Conservation (phyloP, 345 rosid genomes). For the Boechera divaricarpa region DNA sequence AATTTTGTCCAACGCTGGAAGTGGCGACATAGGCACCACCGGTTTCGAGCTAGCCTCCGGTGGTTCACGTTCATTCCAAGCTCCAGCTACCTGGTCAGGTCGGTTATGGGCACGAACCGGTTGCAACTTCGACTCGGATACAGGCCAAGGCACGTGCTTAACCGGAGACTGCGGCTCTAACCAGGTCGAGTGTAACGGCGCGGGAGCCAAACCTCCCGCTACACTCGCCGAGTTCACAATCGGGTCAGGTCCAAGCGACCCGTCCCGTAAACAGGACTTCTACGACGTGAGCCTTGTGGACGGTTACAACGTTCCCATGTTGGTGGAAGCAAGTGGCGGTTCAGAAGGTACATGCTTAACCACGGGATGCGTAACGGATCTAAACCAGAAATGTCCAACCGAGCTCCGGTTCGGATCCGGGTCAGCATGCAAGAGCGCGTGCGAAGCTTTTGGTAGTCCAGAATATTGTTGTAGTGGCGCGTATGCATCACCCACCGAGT, state of each 20-base stretch:
- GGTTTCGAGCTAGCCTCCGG: conserved; percentile 63
- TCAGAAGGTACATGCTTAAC: conserved; percentile 57
- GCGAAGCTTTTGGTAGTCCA: conserved; percentile 71
- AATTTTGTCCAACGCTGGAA: conserved; percentile 56
- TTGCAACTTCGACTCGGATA: conserved; percentile 54
- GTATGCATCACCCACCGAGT: conserved; percentile 59
- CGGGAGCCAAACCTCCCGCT: conserved; percentile 65
- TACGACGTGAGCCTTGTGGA: conserved; percentile 77
- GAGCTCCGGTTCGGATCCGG: conserved; percentile 55
- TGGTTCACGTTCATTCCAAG: conserved; percentile 56
- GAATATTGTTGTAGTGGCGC: conserved; percentile 76
- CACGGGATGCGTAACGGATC: conserved; percentile 66
- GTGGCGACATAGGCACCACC: conserved; percentile 51
- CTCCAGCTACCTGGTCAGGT: conserved; percentile 73
- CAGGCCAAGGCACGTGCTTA: conserved; percentile 59
- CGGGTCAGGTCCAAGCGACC: conserved; percentile 59
- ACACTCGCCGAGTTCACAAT: conserved; percentile 74
- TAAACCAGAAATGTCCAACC: conserved; percentile 67
- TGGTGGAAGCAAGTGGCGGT: conserved; percentile 64
- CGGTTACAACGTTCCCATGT: conserved; percentile 70
- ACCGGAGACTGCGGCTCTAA: conserved; percentile 78
- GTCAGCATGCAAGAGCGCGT: conserved; percentile 73
- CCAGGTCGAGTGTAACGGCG: conserved; percentile 67
- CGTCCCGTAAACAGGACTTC: conserved; percentile 57
- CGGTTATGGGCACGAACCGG: conserved; percentile 77